These are phyloP conservation scores for Helicocarpus griseus DNA, from an alignment of 2,329 filamentous ascomycete genomes.

Conservation along the genomic window DNA sequence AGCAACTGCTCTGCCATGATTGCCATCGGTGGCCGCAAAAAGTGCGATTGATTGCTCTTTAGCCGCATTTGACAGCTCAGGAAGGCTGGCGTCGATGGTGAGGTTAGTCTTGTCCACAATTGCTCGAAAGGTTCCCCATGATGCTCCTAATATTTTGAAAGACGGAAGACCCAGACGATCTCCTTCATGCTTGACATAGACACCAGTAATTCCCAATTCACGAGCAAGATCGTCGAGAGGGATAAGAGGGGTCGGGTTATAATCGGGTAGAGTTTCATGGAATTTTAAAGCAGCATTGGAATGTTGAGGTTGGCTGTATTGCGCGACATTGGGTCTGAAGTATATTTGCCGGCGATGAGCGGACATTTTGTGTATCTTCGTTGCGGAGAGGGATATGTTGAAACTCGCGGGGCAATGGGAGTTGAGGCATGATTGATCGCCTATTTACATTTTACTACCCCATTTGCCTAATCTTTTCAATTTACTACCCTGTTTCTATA, in stretches of 20 bases:
- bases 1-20: conserved; percentile 65
- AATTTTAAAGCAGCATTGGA: conserved; percentile 31
- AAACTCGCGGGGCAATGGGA: too few species aligned
- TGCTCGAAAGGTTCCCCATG: conserved; percentile 59
- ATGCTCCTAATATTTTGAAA: conserved; percentile 74
- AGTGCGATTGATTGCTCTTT: conserved; percentile 32
- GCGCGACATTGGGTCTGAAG: neutral
- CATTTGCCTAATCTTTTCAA: too few species aligned
- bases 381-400: neutral
- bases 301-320: neutral
- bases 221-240: conserved; percentile 45
- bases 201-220: conserved; percentile 46
- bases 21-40: conserved; percentile 63
- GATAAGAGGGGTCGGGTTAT: conserved; percentile 46
- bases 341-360: neutral
- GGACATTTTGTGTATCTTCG: neutral
- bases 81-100: conserved; percentile 33
- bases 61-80: conserved; percentile 31
- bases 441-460: too few species aligned
- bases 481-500: too few species aligned
- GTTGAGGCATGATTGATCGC: too few species aligned
- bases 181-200: conserved; percentile 65
- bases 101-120: conserved; percentile 39
- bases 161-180: conserved; percentile 58
- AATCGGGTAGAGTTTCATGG: conserved; percentile 50